These are phyloP conservation scores for Mycena crocata DNA, from an alignment of 768 basidiomycete species.

Conservation along the genomic window DNA sequence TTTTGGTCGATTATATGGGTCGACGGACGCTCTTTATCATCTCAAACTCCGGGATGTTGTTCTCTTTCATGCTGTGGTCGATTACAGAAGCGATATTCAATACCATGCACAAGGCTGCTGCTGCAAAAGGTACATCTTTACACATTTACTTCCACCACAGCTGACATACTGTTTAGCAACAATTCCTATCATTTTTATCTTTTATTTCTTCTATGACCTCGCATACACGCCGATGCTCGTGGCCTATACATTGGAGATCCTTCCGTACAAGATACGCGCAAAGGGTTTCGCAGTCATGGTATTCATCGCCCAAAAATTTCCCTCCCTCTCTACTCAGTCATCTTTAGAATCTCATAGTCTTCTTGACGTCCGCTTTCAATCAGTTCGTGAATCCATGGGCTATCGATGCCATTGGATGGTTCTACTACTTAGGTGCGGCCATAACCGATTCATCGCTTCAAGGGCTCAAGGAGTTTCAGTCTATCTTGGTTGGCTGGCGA, in stretches of 20 bases:
- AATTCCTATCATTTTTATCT: conserved; percentile 74
- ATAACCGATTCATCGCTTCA: too few species aligned
- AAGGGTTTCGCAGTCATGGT: conserved; percentile 85
- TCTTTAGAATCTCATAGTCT: conserved; percentile 68
- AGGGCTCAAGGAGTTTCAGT: too few species aligned
- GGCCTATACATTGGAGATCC: conserved; percentile 77
- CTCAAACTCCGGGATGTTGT: conserved; percentile 62
- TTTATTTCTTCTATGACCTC: conserved; percentile 68
- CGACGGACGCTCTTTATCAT: conserved; percentile 75
- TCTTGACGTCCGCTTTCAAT: conserved; percentile 79
- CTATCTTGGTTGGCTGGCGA: conserved; percentile 71
- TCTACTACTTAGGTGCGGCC: conserved; percentile 56
- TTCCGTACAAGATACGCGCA: conserved; percentile 84
- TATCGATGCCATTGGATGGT: conserved; percentile 65
- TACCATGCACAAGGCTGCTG: conserved; percentile 49
- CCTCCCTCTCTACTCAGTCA: conserved; percentile 18
- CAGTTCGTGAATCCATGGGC: conserved; percentile 87
- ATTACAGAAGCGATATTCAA: conserved; percentile 59
- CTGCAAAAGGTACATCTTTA: conserved; percentile 50
- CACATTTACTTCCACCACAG: background rate
- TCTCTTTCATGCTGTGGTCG: conserved; percentile 72
- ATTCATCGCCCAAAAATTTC: conserved; percentile 26
- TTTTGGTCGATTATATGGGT: conserved; percentile 75
- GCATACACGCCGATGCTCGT: conserved; percentile 79
- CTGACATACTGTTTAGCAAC: conserved; percentile 53